Base-by-base conservation (phyloP, 2,329 filamentous ascomycete species). In the Sarocladiaceae sp. region DNA sequence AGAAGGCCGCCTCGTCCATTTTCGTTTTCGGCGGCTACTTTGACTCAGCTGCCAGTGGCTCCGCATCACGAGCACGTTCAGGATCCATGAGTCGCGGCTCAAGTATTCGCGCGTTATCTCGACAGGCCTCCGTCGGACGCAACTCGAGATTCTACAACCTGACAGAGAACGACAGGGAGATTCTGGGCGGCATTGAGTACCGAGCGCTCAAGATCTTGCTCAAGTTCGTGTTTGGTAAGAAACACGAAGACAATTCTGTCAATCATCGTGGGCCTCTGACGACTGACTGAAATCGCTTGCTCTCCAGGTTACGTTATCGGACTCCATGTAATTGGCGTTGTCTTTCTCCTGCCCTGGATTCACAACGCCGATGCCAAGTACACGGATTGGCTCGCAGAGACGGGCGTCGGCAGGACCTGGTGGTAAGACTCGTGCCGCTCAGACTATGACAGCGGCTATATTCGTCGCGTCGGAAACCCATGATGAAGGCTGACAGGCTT, bases 151-250 rank as follows among this genome's bases (percentile, higher is more conserved):
- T 75, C 24, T 48, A 63, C 23, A 67, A 72, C 41, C 33, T 74
- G 40, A 63, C 63, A 1, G 54, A 57, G 0, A 50, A 62, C 15
- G 67, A 69, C 34, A 56, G 65, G 4, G 67, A 73, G 45, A 57
- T 61, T n/a, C 57, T 76, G 0, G 72, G 73, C 1, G 73, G 73
- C 1, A 68, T 74, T 27, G 73, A 76, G 52, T 76, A 76, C 33
- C 64, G 70, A 1, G 69, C 65, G 24, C 54, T 76, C 24, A 72
- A 70, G 50, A 50, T 75, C 1, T 53, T 77, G 11, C 51, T 75
- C 13, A 72, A 72, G 49, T 69, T 75, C 46, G 61, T 66, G 0
- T 49, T 59, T 23, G 57, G 67, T 70, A 52, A 47, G 57, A 24
- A 31, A 26, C 41, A n/a, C 24, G 16, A 18, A 20, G 9, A 45